Base-by-base conservation (phyloP, 805 yeast species). In the Kazachstania taianensis region DNA sequence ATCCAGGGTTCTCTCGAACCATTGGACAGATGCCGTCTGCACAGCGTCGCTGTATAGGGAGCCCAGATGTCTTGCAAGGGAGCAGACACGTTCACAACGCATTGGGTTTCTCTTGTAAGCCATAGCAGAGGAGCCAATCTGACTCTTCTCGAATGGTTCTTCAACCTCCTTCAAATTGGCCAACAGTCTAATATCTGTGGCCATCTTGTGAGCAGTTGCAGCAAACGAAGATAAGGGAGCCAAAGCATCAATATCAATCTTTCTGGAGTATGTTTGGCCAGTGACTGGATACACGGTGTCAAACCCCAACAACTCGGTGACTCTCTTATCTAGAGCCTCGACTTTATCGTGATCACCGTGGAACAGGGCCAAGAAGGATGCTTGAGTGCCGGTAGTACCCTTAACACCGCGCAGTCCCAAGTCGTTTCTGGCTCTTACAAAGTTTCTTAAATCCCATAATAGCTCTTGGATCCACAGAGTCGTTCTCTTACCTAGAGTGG, bases 351-450 rank as follows among this genome's bases (percentile, higher is more conserved):
- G 96, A 63, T 92, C 80, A 46, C 97, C 97, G 53, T 89, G 94
- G 78, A 86, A 92, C 50, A 92, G 72, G 14, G 96, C 74, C 58
- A 92, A 68, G 73, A 92, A 92, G 1, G 97, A 89, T 38, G 83
- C 98, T 67, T 92, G 98, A 28, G 98, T 92, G 63, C 98, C 98
- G 33, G 98, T 92, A 42, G 98, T 92, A 58, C 98, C 98, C 69
- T 92, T 92, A 48, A 87, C 97, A 60, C 98, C 98, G 65, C 98
- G 78, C 52, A 92, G 71, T 32, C 97, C 97, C 48, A 92, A 65
- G 61, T 92, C 98, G 56, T 89, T 81, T 67, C 98, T 80, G 33
- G 97, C 97, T 65, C 98, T 81, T 48, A 73, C 79, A 68, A 92
- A 74, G 67, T 92, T 92, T 67, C 98, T 77, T 62, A 92, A 73